Percentiles rank a stretch among this genome's conserved stretches.
phyloP scores from a whole-genome alignment of 305 asterid species.

The Solanum hybrid region DNA sequence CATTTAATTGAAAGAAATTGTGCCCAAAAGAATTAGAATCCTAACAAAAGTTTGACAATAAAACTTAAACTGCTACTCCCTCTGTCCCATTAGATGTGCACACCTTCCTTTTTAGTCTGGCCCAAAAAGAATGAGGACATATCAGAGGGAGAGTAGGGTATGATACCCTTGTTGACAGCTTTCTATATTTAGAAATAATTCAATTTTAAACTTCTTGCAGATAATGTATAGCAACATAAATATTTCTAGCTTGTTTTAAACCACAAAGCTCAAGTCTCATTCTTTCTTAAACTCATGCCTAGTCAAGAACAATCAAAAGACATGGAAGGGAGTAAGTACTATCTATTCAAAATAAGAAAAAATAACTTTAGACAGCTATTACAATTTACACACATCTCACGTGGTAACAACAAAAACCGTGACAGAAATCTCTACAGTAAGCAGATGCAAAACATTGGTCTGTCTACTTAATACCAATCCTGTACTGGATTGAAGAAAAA shows the following conservation, averaged over 20 bases:
- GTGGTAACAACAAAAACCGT: neutral
- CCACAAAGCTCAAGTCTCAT: neutral
- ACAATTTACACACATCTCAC: neutral
- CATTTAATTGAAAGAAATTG: neutral
- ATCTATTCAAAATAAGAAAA: neutral
- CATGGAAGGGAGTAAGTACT: neutral
- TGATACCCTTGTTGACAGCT: constrained; percentile 60
- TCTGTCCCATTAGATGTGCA: neutral
- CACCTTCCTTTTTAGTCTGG: neutral
- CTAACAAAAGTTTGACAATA: neutral
- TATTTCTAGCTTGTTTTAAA: neutral
- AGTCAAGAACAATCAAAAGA: neutral
- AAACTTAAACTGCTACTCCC: neutral
- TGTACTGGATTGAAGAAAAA: neutral
- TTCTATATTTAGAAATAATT: neutral
- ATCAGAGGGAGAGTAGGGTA: constrained; percentile 69
- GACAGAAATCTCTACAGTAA: neutral
- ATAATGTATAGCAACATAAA: neutral
- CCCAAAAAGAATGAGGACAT: constrained; percentile 42
- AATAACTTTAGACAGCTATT: neutral
- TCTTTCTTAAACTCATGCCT: neutral
- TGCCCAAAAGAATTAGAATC: neutral
- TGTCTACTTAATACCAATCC: neutral
- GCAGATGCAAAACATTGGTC: neutral
- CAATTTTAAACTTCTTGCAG: neutral